A percentile compares a stretch with the other conserved stretches of the same genome.
Evolutionary conservation across 805 yeast species (phyloP).

Genomic region (Suhomyces xylopsoci): DNA sequence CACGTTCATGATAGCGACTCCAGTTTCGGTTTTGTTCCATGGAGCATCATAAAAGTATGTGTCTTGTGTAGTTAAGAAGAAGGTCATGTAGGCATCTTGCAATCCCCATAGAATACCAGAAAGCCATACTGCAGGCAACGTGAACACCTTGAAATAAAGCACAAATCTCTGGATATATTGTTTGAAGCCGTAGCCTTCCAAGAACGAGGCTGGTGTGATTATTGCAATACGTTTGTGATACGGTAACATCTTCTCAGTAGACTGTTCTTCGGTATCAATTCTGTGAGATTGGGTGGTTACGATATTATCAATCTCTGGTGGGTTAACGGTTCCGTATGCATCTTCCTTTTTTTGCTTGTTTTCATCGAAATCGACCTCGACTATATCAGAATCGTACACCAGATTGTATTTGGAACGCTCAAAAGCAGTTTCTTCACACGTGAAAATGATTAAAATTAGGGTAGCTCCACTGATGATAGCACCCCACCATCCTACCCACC

Average conservation of each 20-base stretch:
- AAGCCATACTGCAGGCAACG: conserved; percentile 35
- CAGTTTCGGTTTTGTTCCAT: conserved; percentile 31
- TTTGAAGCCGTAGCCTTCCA: conserved; percentile 37
- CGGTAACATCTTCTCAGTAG: conserved; percentile 10
- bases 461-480: conserved; percentile 43
- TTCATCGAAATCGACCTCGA: conserved; percentile 4
- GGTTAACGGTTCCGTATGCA: background rate
- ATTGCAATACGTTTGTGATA: conserved; percentile 22
- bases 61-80: conserved; percentile 39
- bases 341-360: conserved; percentile 1
- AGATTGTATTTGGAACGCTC: conserved; percentile 25
- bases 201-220: conserved; percentile 34
- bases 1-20: conserved; percentile 39
- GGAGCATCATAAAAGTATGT: conserved; percentile 35
- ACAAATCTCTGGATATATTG: conserved; percentile 40
- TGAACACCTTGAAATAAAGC: conserved; percentile 30
- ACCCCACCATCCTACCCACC: conserved; percentile 53
- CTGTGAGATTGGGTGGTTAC: background rate
- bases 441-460: conserved; percentile 38
- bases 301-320: background rate
- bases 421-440: conserved; percentile 57
- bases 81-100: conserved; percentile 38
- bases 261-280: conserved; percentile 3
- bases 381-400: conserved; percentile 9
- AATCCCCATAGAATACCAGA: conserved; percentile 41